Conservation (phyloP, 2,329 filamentous ascomycete species). For the Botrytis byssoidea region DNA sequence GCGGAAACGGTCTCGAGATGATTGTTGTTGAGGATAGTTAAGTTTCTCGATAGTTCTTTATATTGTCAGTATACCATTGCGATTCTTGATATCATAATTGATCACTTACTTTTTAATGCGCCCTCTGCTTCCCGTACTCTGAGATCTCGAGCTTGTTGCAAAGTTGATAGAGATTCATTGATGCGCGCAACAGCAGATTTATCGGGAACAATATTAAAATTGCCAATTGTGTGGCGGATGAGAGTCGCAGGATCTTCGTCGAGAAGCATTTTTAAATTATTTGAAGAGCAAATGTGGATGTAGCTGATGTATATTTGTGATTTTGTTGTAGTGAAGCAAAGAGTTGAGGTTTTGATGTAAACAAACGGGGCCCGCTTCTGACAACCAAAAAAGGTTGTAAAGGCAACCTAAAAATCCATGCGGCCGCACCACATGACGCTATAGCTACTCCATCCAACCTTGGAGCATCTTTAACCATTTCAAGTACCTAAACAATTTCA, state of each 20-base stretch:
- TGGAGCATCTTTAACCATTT: slow-evolving; percentile 16
- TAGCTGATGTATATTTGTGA: background rate
- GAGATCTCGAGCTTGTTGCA: slow-evolving; percentile 80
- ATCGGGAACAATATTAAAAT: slow-evolving; percentile 94
- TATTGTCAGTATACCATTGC: slow-evolving; percentile 16
- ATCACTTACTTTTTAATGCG: slow-evolving; percentile 56
- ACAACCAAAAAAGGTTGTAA: slow-evolving; percentile 10
- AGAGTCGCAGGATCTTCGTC: slow-evolving; percentile 89
- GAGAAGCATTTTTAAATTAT: slow-evolving; percentile 71
- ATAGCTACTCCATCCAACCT: slow-evolving; percentile 23
- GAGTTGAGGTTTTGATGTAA: slow-evolving; percentile 12
- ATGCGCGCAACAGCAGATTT: slow-evolving; percentile 81
- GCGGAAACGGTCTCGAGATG: slow-evolving; percentile 72
- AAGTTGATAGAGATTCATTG: slow-evolving; percentile 74
- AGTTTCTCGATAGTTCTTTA: slow-evolving; percentile 66
- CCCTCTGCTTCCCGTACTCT: slow-evolving; percentile 69
- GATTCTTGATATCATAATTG: slow-evolving; percentile 31
- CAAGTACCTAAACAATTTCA: slow-evolving; percentile 14
- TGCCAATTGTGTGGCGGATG: slow-evolving; percentile 85
- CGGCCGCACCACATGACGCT: slow-evolving; percentile 20
- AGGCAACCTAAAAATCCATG: slow-evolving; percentile 4
- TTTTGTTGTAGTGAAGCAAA: background rate
- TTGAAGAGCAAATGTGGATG: background rate
- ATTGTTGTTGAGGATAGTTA: slow-evolving; percentile 71
- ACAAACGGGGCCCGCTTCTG: slow-evolving; percentile 15